Base-by-base conservation (phyloP, 129 eudicot species). In the Daucus carota region DNA sequence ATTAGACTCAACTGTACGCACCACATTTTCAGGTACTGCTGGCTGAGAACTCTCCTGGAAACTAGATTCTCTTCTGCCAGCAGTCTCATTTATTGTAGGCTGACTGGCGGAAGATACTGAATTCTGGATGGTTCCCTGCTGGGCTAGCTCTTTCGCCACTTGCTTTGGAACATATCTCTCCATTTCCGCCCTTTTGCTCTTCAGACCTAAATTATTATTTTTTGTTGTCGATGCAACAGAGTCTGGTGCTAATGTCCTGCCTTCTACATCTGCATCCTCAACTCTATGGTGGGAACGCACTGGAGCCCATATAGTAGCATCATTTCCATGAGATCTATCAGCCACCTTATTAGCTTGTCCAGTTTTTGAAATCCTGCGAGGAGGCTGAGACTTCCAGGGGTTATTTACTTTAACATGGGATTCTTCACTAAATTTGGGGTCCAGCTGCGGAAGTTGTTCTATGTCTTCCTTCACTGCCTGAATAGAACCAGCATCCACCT, bases 121-220 rank as follows among this genome's bases (percentile, higher is more conserved):
- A 52, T 78, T 84, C 72, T 82, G 90, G 43, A 66, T 46, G 40
- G 79, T 81, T 73, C 89, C 93, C 73, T 84, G 97, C 81, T 92
- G 96, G 12, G 96, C 87, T 11, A 26, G 70, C 70, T 29, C 70
- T 63, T 63, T 63, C 3, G 38, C 70, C 70, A 63, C 70, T 22
- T 90, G 89, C 79, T 94, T 94, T 4, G 97, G 96, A 12, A 91
- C 89, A 78, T 91, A 94, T 75, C 99, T 81, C 80, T 91, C 99
- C 87, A 94, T 91, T 85, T 94, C 99, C 40, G 99, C 99, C 85
- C 97, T 88, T 83, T 82, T 94, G 84, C 84, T 90, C 83, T 89
- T 91, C 15, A 79, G 96, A 13, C 70, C 90, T 6, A 76, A 9
- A 83, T 73, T 80, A 73, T 71, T 79, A 28, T 45, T 70, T 76